These are phyloP conservation scores for Lichenothelia convexa DNA, from an alignment of 495 filamentous ascomycete genomes.

Conservation along the genomic window DNA sequence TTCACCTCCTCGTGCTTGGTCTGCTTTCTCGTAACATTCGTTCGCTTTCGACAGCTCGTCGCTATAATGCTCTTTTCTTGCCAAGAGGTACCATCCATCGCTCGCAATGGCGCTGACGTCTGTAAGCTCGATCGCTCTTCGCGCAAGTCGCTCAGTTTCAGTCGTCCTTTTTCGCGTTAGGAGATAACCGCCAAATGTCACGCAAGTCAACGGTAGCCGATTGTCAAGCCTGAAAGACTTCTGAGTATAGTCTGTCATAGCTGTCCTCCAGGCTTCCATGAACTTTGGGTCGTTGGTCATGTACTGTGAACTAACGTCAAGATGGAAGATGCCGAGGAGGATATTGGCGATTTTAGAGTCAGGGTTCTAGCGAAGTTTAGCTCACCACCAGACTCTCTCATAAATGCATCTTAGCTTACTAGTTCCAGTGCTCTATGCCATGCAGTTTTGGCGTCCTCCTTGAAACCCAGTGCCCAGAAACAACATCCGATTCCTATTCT, in stretches of 20 bases:
- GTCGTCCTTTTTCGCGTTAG: constrained; percentile 53
- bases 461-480: constrained; percentile 84
- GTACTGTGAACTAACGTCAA: constrained; percentile 63
- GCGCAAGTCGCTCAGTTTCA: constrained; percentile 68
- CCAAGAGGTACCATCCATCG: constrained; percentile 90
- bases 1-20: constrained; percentile 69
- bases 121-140: constrained; percentile 85
- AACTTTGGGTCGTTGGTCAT: constrained; percentile 64
- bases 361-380: too few relatives aligned
- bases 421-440: constrained; percentile 80
- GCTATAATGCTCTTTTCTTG: constrained; percentile 65
- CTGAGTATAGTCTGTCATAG: constrained; percentile 85
- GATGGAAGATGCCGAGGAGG: constrained; percentile 71
- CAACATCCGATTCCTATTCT: constrained; percentile 90
- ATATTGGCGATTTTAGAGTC: constrained; percentile 83
- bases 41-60: constrained; percentile 48
- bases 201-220: constrained; percentile 74
- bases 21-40: constrained; percentile 73
- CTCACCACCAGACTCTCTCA: too few relatives aligned
- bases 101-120: constrained; percentile 91
- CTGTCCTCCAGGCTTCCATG: constrained; percentile 65
- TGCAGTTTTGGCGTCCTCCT: constrained; percentile 73
- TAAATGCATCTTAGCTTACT: too few relatives aligned
- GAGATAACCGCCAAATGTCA: constrained; percentile 78
- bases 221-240: constrained; percentile 92